Evolutionary conservation across 768 basidiomycete species (phyloP), one percentile per base, ranked within the genome.

Genomic region (Rhizopogon sp.): DNA sequence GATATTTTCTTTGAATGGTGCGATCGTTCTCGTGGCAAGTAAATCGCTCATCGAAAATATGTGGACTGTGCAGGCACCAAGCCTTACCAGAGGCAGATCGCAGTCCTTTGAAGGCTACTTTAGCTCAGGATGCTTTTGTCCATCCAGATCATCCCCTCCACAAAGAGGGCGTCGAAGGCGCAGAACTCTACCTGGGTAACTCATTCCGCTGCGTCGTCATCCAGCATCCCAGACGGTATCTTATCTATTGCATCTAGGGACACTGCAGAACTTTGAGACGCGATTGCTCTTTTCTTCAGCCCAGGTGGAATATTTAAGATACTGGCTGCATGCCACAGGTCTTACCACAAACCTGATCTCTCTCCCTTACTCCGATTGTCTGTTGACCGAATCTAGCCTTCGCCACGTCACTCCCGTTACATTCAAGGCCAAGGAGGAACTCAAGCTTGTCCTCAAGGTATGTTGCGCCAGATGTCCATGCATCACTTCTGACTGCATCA

Each of bases 1-100:
- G 91, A 94, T 69, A 85, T 93, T 51, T 87, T 83, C 79, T 92
- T 84, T 54, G 85, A 90, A 66, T 91, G 87, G 90, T 87, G 62
- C 60, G 63, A 20, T n/a, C 39, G 37, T 37, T 55, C 14, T 11
- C 55, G 1, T 43, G 52, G 2, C 50, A 51, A 20, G 40, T 44
- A n/a, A 4, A 7, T 14, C 28, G 50, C 17, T 35, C 29, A 49
- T 22, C 10, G 37, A 25, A 28, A 44, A 20, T 43, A 8, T 16
- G 20, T 49, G 33, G 5, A 37, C 35, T 60, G 52, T 35, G 43
- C 58, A 90, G 89, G 88, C 68, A 77, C 47, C 69, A 77, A 53
- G 77, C 71, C 0, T 70, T 88, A 11, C 79, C 81, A n/a, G 74
- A 81, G 65, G 73, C 70, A n/a, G 85, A 88, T 66, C 72, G 74